Evolutionary conservation across 2,329 filamentous ascomycete species (phyloP), one percentile per base, ranked within the genome.

Genomic region (Aspergillus amoenus): DNA sequence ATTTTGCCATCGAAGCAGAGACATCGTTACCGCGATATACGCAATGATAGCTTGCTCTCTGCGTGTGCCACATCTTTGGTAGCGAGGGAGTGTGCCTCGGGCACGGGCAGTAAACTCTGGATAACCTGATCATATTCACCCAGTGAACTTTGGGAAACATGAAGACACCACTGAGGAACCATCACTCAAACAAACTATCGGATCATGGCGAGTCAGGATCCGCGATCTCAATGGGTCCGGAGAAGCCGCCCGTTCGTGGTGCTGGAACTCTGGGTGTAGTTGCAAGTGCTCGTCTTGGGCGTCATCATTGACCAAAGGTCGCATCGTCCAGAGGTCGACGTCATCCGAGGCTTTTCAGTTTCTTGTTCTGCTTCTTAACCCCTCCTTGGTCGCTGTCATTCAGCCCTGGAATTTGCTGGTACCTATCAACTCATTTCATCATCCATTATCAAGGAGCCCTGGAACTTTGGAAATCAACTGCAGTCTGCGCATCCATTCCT

Each of bases 311-410:
- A 64, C 63, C 30, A 41, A 61, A 55, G 61, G 62, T 66, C 63
- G 61, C 59, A 65, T 62, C 43, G 44, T 30, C 45, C 56, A 59
- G 61, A 61, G 53, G 69, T 71, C 70, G 71, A 73, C 71, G 71
- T 74, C 71, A 74, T 74, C 68, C 65, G 60, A 66, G 63, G 60
- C 59, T 58, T 57, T 39, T 22, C 37, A 17, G 21, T 53, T 46
- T 30, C 27, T 30, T 30, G 34, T 22, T 30, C 30, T 41, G 18
- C 30, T 41, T 52, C 51, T 47, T 50, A 55, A 46, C 56, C 59
- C 55, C 57, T 57, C 48, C 40, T 46, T 15, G 34, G 34, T 9
- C 34, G 12, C 34, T 6, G 15, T 37, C n/a, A 37, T 22, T 43
- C 49, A 32, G 24, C 30, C 37, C n/a, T 17, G 24, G 7, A 52